Evolutionary conservation across 805 yeast species (phyloP), one percentile per base, ranked within the genome.

Genomic region (Kockiozyma suomiensis): DNA sequence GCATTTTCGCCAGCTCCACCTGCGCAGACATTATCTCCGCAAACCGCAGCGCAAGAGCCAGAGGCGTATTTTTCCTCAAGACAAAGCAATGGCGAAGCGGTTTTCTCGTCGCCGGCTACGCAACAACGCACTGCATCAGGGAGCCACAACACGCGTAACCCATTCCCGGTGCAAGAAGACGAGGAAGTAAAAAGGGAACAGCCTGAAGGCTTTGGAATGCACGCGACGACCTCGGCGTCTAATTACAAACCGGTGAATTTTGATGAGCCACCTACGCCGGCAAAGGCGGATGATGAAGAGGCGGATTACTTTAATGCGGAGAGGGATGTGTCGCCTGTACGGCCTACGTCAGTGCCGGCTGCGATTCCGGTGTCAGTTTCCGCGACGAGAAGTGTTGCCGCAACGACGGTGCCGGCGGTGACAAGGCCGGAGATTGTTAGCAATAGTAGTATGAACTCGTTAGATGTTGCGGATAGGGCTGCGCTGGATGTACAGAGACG

Each of bases 401-500:
- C 50, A 3, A 25, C 26, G 3, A 25, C 57, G 15, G 38, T 50
- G 37, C 57, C 57, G n/a, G 46, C 51, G 25, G 51, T 28, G 2
- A 28, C n/a, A n/a, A 23, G 38, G n/a, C 47, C 51, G 32, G 45
- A 41, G 40, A 23, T 21, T 13, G 17, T 50, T 17, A 32, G 33
- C 45, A 35, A n/a, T 12, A 4, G 6, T 19, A 40, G 37, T 15
- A 10, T 15, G 40, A 26, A 12, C n/a, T 19, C 17, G 33, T 15
- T 50, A 15, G 60, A 59, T 13, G 47, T 57, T 2, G 55, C 69
- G 23, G 61, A 50, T 33, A 59, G 64, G 42, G 67, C 61, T 2
- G 67, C 57, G 41, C 43, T 72, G 13, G 73, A 72, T n/a, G 64
- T 64, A 15, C 76, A 73, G 60, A 65, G 76, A 25, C 66, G 68